phyloP scores from a whole-genome alignment of 805 yeast species.

The Saccharomycopsis fermentans region DNA sequence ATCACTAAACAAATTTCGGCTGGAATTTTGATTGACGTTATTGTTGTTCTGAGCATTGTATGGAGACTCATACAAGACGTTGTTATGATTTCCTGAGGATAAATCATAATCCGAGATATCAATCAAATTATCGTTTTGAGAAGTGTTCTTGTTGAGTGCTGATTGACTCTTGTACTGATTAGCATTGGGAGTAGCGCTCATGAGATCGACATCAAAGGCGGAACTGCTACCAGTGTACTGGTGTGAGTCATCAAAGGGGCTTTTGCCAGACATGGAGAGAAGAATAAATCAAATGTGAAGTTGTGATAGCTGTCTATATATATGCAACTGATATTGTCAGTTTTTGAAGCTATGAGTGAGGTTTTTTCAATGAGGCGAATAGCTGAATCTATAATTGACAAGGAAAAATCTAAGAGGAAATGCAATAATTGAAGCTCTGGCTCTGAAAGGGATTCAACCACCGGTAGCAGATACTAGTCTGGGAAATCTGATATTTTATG shows the following conservation, averaged over 20 bases:
- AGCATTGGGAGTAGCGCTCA: conserved; percentile 13
- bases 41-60: conserved; percentile 16
- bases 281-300: too few species aligned
- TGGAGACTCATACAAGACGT: neutral
- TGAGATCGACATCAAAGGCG: conserved; percentile 17
- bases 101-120: conserved; percentile 7
- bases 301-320: too few species aligned
- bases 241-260: neutral
- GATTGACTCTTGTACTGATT: neutral
- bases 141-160: neutral
- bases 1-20: neutral
- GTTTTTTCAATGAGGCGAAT: too few species aligned
- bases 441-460: too few species aligned
- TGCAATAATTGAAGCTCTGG: too few species aligned
- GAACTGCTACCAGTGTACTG: neutral
- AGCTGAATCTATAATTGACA: too few species aligned
- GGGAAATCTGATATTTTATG: too few species aligned
- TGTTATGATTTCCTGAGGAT: neutral
- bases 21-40: neutral
- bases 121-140: neutral
- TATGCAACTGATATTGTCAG: too few species aligned
- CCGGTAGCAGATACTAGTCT: too few species aligned
- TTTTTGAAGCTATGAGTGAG: too few species aligned
- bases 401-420: too few species aligned
- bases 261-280: neutral